A percentile compares a stretch with the other conserved stretches of the same genome.
Evolutionary conservation across 495 filamentous ascomycete species (phyloP).

Genomic region (Bathelium albidoporum): DNA sequence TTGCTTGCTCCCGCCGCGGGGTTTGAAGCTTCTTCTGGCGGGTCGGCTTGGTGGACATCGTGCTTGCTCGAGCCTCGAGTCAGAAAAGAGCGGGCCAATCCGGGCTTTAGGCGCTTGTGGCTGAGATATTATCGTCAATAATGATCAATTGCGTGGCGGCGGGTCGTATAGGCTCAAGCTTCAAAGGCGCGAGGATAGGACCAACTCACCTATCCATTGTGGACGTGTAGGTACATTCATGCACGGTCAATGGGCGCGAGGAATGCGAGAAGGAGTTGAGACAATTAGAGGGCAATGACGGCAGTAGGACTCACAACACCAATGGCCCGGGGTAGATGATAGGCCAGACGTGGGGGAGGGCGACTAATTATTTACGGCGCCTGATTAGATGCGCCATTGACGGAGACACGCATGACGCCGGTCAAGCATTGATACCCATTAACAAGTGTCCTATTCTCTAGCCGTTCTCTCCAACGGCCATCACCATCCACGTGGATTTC

Average conservation of each 20-base stretch:
- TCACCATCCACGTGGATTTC: no score
- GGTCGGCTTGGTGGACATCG: slow-evolving; percentile 25
- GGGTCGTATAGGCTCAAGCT: neutral
- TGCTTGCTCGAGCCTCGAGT: slow-evolving; percentile 24
- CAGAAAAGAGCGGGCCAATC: slow-evolving; percentile 27
- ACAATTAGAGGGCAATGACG: neutral
- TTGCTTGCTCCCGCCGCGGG: slow-evolving; percentile 8
- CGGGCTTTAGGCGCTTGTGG: slow-evolving; percentile 31
- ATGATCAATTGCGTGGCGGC: neutral
- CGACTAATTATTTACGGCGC: neutral
- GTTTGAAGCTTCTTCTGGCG: slow-evolving; percentile 2
- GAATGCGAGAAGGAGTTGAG: neutral
- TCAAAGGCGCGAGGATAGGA: no score
- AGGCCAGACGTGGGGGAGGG: neutral
- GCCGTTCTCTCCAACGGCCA: neutral
- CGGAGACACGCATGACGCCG: neutral
- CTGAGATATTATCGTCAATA: neutral
- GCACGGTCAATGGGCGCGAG: neutral
- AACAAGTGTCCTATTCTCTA: neutral
- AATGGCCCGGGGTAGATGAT: neutral
- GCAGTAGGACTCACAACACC: neutral
- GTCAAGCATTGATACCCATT: neutral
- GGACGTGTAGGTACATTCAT: neutral
- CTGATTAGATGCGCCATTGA: neutral
- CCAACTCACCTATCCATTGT: neutral